phyloP scores from a whole-genome alignment of 176 grass and related monocot genomes.

The Microstegium vimineum region DNA sequence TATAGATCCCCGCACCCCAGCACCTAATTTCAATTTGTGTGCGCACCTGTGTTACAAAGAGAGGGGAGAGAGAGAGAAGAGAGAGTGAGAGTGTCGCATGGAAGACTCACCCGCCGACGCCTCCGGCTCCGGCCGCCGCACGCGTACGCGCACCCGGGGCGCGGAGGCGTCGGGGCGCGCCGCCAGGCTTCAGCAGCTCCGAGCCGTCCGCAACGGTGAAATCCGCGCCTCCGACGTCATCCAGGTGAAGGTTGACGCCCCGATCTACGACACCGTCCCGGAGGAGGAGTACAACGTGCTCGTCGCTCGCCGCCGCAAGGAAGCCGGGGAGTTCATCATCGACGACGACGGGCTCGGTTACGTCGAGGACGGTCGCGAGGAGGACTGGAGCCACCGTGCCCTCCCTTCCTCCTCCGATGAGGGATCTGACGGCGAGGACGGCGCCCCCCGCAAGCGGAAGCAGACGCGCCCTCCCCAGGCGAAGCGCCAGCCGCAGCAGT shows the following conservation, averaged over 20 bases:
- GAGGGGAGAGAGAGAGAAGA: background rate
- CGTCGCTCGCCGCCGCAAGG: slow-evolving; percentile 67
- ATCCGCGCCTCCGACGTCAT: slow-evolving; percentile 32
- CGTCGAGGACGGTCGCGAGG: slow-evolving; percentile 85
- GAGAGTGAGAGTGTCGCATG: slow-evolving; percentile 20
- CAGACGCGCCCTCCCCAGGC: slow-evolving; percentile 41
- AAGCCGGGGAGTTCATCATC: slow-evolving; percentile 65
- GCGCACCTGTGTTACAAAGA: background rate
- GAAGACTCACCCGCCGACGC: slow-evolving; percentile 34
- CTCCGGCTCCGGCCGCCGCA: slow-evolving; percentile 51
- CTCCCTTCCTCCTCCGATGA: slow-evolving; percentile 67
- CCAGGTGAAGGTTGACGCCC: slow-evolving; percentile 76
- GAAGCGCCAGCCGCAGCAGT: slow-evolving; percentile 57
- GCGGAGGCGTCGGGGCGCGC: slow-evolving; percentile 43
- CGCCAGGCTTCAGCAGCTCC: slow-evolving; percentile 66
- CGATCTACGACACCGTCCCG: slow-evolving; percentile 84
- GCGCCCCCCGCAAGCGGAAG: slow-evolving; percentile 41
- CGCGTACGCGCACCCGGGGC: slow-evolving; percentile 48
- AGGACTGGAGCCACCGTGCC: slow-evolving; percentile 75
- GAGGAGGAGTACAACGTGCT: slow-evolving; percentile 86
- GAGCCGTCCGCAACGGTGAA: slow-evolving; percentile 33
- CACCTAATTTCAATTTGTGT: background rate
- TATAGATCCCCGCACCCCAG: background rate
- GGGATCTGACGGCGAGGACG: slow-evolving; percentile 40
- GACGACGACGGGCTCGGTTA: slow-evolving; percentile 93